Evolutionary conservation across 371 early-diverging fungal genomes (phyloP).

Genomic region (Batrachochytrium dendrobatidis): DNA sequence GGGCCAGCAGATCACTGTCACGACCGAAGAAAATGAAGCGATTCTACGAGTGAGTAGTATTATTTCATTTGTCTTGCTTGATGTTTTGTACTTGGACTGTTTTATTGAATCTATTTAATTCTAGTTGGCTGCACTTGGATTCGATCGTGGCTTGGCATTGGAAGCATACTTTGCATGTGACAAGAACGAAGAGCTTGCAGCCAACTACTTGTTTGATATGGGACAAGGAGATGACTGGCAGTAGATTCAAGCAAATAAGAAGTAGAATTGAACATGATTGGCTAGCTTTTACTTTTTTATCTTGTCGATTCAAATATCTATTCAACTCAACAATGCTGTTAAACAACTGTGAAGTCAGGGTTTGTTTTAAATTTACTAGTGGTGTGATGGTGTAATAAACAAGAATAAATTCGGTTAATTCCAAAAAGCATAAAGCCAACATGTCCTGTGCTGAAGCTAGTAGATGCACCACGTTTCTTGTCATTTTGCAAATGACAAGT

Average conservation of each 20-base stretch:
- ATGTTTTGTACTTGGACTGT: not conserved
- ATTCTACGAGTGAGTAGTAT: constrained; percentile 62
- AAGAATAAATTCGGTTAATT: too few species aligned
- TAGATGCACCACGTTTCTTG: too few species aligned
- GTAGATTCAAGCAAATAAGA: not conserved
- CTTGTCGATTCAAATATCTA: too few species aligned
- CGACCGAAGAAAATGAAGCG: constrained; percentile 85
- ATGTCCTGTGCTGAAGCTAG: too few species aligned
- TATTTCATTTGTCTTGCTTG: not conserved
- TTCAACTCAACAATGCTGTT: too few species aligned
- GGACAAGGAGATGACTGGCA: constrained; percentile 19
- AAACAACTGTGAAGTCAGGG: too few species aligned
- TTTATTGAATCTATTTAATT: constrained; percentile 6
- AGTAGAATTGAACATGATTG: too few species aligned
- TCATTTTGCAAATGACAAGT: too few species aligned
- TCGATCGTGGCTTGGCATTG: constrained; percentile 68
- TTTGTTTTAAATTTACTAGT: too few species aligned
- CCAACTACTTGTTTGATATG: constrained; percentile 89
- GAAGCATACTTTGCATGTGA: constrained; percentile 96
- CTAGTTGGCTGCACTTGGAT: constrained; percentile 83
- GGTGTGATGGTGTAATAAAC: too few species aligned
- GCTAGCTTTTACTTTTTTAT: too few species aligned
- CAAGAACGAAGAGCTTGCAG: constrained; percentile 94
- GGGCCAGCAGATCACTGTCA: constrained; percentile 68
- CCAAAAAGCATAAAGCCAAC: too few species aligned